Percentiles rank a stretch among this genome's conserved stretches.
Evolutionary conservation across 768 basidiomycete genomes (phyloP).

Genomic region (Suillus decipiens): DNA sequence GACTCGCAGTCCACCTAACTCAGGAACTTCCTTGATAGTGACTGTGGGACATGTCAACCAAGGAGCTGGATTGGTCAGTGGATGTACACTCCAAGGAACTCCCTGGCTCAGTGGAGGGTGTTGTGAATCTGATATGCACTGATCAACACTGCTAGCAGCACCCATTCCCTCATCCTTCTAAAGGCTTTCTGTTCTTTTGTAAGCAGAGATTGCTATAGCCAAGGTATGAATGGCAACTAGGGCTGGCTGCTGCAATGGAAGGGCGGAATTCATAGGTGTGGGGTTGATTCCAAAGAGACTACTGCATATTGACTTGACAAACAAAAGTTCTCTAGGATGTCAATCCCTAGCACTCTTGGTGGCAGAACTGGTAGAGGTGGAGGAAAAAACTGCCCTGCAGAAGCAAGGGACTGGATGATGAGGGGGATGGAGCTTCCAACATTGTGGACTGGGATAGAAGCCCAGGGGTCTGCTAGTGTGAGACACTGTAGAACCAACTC

Average conservation of each 20-base stretch:
- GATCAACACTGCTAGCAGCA: background rate
- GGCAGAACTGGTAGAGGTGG: slow-evolving; percentile 33
- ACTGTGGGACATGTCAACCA: slow-evolving; percentile 26
- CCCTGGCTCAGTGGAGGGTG: background rate
- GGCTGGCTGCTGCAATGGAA: slow-evolving; percentile 4
- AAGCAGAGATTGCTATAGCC: no score
- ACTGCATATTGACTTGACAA: background rate
- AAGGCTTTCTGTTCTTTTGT: slow-evolving; percentile 2
- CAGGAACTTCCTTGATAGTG: slow-evolving; percentile 31
- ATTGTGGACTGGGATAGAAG: background rate
- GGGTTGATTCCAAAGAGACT: background rate
- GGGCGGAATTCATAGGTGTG: background rate
- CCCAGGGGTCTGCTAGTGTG: slow-evolving; percentile 17
- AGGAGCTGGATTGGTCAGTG: slow-evolving; percentile 13
- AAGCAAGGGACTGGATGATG: background rate
- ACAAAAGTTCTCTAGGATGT: slow-evolving; percentile 2
- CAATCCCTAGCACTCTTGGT: slow-evolving; percentile 18
- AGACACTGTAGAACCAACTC: slow-evolving; percentile 8
- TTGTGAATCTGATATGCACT: background rate
- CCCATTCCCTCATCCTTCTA: background rate
- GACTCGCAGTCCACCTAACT: slow-evolving; percentile 14
- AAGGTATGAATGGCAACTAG: background rate
- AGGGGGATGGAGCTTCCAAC: background rate
- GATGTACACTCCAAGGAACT: background rate
- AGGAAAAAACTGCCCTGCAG: slow-evolving; percentile 25